Conservation (phyloP, 371 early-diverging fungal genomes). For the Rhizopus delemar region DNA sequence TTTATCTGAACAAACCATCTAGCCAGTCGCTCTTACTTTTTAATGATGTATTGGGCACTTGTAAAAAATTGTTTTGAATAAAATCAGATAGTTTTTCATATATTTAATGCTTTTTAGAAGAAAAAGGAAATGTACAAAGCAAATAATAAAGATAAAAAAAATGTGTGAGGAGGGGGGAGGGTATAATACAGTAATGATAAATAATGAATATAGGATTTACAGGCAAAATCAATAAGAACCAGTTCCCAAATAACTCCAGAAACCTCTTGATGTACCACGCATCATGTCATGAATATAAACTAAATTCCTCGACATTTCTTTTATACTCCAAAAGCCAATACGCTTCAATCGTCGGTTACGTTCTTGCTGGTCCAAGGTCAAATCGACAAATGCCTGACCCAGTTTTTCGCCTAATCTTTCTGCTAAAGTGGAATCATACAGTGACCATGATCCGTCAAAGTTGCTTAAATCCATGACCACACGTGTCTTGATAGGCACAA, state of each 20-base stretch:
- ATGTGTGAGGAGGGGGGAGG: neutral
- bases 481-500: constrained; percentile 79
- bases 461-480: constrained; percentile 79
- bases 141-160: too few species aligned
- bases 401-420: constrained; percentile 79
- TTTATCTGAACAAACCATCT: neutral
- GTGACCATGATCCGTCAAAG: constrained; percentile 93
- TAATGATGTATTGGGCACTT: too few species aligned
- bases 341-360: constrained; percentile 80
- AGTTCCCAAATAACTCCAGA: constrained; percentile 70
- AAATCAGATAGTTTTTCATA: too few species aligned
- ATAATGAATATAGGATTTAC: neutral
- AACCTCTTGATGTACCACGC: constrained; percentile 75
- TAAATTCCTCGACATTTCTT: constrained; percentile 73
- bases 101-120: too few species aligned
- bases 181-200: constrained; percentile 1
- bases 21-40: too few species aligned
- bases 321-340: constrained; percentile 88
- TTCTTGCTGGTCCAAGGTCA: constrained; percentile 83
- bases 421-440: constrained; percentile 82
- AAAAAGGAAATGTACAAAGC: too few species aligned
- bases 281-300: constrained; percentile 77
- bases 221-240: constrained; percentile 6
- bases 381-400: constrained; percentile 77
- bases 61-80: too few species aligned